Evolutionary conservation across 2,329 filamentous ascomycete genomes (phyloP).

Genomic region (Fusarium sp.): DNA sequence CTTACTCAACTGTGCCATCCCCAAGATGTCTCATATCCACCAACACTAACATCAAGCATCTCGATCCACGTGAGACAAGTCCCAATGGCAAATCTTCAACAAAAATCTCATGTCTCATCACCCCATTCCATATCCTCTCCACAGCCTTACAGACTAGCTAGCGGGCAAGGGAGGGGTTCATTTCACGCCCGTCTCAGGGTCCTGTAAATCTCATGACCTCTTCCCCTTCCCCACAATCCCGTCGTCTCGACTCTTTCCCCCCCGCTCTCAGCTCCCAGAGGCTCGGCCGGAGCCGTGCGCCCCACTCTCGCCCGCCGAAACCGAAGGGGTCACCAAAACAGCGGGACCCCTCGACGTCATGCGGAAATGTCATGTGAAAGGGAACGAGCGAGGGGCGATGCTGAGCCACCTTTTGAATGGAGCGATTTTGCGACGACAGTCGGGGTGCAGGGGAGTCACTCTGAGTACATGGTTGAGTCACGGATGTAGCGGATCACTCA

Average conservation of each 20-base stretch:
- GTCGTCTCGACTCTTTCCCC: background rate
- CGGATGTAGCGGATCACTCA: conserved; percentile 2
- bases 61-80: conserved; percentile 2
- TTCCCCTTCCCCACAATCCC: conserved; percentile 27
- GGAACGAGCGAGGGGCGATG: conserved; percentile 11
- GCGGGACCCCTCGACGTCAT: conserved; percentile 28
- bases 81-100: background rate
- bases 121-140: conserved; percentile 11
- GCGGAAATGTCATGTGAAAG: conserved; percentile 42
- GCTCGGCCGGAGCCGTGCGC: conserved; percentile 17
- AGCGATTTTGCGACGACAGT: conserved; percentile 2
- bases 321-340: conserved; percentile 20
- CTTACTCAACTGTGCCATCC: background rate
- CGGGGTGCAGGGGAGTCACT: background rate
- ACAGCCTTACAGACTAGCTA: conserved; percentile 7
- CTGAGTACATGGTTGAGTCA: conserved; percentile 2
- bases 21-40: background rate
- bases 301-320: conserved; percentile 27
- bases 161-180: background rate
- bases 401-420: conserved; percentile 27
- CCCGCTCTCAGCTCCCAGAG: conserved; percentile 1
- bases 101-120: conserved; percentile 15
- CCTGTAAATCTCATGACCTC: conserved; percentile 1
- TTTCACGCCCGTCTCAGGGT: conserved; percentile 6
- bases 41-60: background rate